Evolutionary conservation across 225 moss, liverwort and hornwort species (phyloP).

Genomic region (Pseudoscleropodium purum): DNA sequence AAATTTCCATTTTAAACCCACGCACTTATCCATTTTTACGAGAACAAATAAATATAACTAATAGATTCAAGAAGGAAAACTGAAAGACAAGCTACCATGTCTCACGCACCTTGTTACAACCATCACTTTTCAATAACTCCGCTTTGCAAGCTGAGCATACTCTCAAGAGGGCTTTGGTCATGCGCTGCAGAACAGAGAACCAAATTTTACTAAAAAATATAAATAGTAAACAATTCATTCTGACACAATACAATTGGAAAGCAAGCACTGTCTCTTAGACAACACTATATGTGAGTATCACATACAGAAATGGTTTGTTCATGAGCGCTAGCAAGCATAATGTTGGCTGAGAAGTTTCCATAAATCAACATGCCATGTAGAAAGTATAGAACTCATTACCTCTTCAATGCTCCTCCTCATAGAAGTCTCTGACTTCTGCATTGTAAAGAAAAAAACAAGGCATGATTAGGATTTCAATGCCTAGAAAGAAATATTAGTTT

Average conservation of each 20-base stretch:
- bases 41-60: neutral
- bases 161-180: constrained; percentile 73
- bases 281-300: neutral
- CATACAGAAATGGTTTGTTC: neutral
- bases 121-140: constrained; percentile 72
- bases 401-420: constrained; percentile 70
- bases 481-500: neutral
- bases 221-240: neutral
- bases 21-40: neutral
- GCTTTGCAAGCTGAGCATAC: constrained; percentile 58
- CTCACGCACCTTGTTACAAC: constrained; percentile 72
- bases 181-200: constrained; percentile 40
- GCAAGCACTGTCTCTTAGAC: neutral
- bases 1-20: neutral
- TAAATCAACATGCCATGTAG: neutral
- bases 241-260: neutral
- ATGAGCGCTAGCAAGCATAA: neutral
- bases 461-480: neutral
- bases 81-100: neutral
- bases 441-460: neutral
- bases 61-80: neutral
- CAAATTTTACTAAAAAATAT: neutral
- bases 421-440: constrained; percentile 67
- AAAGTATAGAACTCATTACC: constrained; percentile 23
- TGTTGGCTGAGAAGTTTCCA: neutral